These are phyloP conservation scores for Conoideocrella luteorostrata DNA, from an alignment of 2,329 filamentous ascomycete species.

Conservation along the genomic window DNA sequence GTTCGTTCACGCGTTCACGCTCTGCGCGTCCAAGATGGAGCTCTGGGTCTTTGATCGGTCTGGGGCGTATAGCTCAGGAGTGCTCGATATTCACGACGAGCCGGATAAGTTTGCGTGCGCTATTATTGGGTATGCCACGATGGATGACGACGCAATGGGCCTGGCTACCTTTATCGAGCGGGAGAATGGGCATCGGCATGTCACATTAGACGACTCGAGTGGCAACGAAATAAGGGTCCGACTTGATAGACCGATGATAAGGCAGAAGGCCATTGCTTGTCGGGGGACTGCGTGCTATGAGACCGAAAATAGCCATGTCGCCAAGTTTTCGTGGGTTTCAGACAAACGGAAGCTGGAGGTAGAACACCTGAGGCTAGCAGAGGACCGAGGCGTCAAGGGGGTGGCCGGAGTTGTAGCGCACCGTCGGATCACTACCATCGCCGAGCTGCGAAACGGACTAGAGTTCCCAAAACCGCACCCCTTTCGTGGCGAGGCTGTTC, in stretches of 20 bases:
- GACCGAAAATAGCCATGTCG: constrained; percentile 7
- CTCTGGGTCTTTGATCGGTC: constrained; percentile 18
- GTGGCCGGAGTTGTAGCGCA: constrained; percentile 12
- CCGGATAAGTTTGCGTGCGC: constrained; percentile 13
- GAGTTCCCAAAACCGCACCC: constrained; percentile 2
- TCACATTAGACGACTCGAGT: constrained; percentile 5
- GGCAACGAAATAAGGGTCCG: constrained; percentile 4
- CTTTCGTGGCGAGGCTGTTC: constrained; percentile 8
- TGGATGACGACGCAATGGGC: constrained; percentile 13
- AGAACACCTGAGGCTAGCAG: constrained; percentile 11
- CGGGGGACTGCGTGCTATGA: constrained; percentile 13
- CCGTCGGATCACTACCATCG: constrained; percentile 11
- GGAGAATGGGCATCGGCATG: background rate
- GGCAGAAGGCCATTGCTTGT: constrained; percentile 13
- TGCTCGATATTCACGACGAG: constrained; percentile 13
- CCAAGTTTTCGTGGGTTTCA: constrained; percentile 14
- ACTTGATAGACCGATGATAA: constrained; percentile 7
- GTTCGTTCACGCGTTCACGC: constrained; percentile 13
- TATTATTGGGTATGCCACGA: constrained; percentile 14
- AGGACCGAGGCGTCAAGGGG: constrained; percentile 12
- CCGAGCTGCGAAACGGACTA: constrained; percentile 10
- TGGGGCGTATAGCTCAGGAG: constrained; percentile 14
- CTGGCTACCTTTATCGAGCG: constrained; percentile 9
- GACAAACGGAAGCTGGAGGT: constrained; percentile 10
- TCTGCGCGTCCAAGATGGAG: constrained; percentile 13